Evolutionary conservation across 768 basidiomycete genomes (phyloP).

Genomic region (Arthromyces matolae): DNA sequence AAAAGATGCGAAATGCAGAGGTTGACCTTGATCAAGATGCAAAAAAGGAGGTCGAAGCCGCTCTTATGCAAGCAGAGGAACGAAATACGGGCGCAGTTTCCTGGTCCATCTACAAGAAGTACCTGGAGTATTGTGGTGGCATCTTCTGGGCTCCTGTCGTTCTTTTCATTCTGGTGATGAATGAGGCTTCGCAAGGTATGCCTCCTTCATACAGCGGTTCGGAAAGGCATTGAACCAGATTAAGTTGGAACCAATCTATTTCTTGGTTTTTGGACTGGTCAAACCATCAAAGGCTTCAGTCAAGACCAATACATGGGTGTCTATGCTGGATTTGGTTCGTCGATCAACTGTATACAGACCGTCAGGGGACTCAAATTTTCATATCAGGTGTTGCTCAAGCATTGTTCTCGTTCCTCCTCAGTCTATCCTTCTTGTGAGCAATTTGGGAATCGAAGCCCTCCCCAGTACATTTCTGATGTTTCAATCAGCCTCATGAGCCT

Average conservation of each 20-base stretch:
- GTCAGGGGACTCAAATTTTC: not conserved
- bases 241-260: constrained; percentile 62
- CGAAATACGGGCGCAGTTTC: constrained; percentile 50
- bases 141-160: constrained; percentile 47
- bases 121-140: constrained; percentile 45
- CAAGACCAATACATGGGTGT: constrained; percentile 69
- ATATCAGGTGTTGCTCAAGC: constrained; percentile 43
- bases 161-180: constrained; percentile 38
- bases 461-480: not conserved
- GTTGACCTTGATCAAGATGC: constrained; percentile 10
- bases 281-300: constrained; percentile 48
- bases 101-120: constrained; percentile 46
- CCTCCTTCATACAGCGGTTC: not conserved
- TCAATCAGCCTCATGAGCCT: constrained; percentile 33
- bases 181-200: constrained; percentile 49
- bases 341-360: not conserved
- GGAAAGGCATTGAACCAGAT: not conserved
- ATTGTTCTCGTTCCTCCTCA: constrained; percentile 47
- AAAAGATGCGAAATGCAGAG: not conserved
- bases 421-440: constrained; percentile 48
- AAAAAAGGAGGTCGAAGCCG: constrained; percentile 27
- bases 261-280: constrained; percentile 69
- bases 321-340: constrained; percentile 43
- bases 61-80: constrained; percentile 54
- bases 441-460: not conserved